Conservation (phyloP, 306 rosid species). For the Ochetophila trinervis region DNA sequence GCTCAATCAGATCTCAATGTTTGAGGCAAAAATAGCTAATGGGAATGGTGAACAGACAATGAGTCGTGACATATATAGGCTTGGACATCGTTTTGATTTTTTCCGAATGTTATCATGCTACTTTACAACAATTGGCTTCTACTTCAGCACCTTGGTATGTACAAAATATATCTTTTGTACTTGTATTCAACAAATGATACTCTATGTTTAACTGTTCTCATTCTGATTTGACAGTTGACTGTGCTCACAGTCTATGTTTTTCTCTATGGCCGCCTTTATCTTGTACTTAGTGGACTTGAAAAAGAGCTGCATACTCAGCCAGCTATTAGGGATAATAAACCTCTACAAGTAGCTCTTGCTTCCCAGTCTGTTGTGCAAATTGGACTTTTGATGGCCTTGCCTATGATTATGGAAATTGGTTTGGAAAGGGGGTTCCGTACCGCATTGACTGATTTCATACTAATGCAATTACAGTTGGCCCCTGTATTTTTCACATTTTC, state of each 20-base stretch:
- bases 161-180: constrained; percentile 16
- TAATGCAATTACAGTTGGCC: constrained; percentile 94
- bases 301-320: constrained; percentile 41
- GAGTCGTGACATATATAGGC: constrained; percentile 92
- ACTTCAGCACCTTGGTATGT: constrained; percentile 87
- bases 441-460: constrained; percentile 76
- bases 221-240: constrained; percentile 59
- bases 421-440: constrained; percentile 83
- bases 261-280: constrained; percentile 95
- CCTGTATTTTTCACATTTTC: constrained; percentile 92
- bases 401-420: constrained; percentile 97
- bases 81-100: constrained; percentile 94
- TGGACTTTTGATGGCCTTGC: constrained; percentile 89
- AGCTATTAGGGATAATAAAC: constrained; percentile 61
- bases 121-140: constrained; percentile 88
- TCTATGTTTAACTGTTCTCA: constrained; percentile 18
- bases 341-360: constrained; percentile 96
- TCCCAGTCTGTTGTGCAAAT: constrained; percentile 93
- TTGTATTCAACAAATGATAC: constrained; percentile 12
- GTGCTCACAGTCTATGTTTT: constrained; percentile 84
- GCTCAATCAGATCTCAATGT: constrained; percentile 93
- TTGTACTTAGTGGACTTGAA: constrained; percentile 89
- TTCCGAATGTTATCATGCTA: constrained; percentile 90
- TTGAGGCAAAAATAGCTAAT: constrained; percentile 94
- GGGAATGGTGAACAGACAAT: constrained; percentile 95